These are phyloP conservation scores for Colletotrichum paranaense DNA, from an alignment of 2,329 filamentous ascomycete genomes.

Conservation along the genomic window DNA sequence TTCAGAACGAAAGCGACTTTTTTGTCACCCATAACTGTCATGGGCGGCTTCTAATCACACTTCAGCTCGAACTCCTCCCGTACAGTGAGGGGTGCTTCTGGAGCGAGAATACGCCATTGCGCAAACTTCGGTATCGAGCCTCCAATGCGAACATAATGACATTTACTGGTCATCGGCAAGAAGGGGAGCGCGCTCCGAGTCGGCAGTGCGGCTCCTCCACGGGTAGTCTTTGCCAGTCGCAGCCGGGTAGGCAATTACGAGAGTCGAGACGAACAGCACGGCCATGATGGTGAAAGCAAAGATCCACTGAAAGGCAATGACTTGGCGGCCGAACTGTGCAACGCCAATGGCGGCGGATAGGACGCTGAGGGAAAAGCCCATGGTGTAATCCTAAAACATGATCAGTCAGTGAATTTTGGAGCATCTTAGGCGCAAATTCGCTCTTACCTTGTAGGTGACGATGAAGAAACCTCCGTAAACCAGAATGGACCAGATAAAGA, in stretches of 20 bases:
- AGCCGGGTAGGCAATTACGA: conserved; percentile 73
- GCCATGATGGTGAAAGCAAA: conserved; percentile 89
- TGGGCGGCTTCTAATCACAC: not conserved
- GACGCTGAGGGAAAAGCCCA: conserved; percentile 83
- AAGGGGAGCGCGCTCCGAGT: conserved; percentile 71
- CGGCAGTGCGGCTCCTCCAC: conserved; percentile 58
- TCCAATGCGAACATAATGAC: not conserved
- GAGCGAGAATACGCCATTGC: not conserved
- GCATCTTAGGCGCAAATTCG: not conserved
- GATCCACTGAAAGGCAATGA: conserved; percentile 90
- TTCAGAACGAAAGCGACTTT: not conserved
- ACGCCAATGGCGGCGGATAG: conserved; percentile 81
- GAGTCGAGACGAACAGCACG: conserved; percentile 76
- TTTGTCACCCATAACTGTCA: not conserved
- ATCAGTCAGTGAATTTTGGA: conserved; percentile 19
- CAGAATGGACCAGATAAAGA: conserved; percentile 88
- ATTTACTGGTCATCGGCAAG: conserved; percentile 57
- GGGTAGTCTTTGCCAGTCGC: conserved; percentile 68
- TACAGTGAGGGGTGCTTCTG: not conserved
- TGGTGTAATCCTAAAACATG: conserved; percentile 70
- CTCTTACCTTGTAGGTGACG: conserved; percentile 72
- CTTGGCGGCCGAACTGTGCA: conserved; percentile 77
- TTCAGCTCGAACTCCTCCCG: not conserved
- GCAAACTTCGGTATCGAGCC: not conserved
- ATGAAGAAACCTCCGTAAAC: conserved; percentile 84